These are phyloP conservation scores for Kernera saxatilis DNA, from an alignment of 345 rosid species.

Conservation along the genomic window DNA sequence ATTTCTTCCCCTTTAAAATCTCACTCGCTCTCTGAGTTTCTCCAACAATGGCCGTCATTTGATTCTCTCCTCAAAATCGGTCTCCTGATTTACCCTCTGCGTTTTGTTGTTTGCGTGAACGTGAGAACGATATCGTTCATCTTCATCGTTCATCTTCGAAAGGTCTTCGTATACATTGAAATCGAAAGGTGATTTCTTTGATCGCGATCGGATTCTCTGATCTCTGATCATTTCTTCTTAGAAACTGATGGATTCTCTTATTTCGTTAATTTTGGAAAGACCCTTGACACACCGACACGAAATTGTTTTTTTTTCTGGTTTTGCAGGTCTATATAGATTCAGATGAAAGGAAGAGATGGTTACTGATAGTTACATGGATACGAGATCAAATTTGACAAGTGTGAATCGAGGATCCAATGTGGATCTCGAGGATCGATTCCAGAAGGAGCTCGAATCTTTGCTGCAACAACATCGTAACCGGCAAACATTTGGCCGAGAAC, in stretches of 20 bases:
- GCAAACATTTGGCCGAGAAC: constrained; percentile 34
- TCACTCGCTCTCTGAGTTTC: constrained; percentile 5
- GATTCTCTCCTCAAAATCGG: not conserved
- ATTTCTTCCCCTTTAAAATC: not conserved
- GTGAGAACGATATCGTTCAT: not conserved
- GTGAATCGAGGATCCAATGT: constrained; percentile 41
- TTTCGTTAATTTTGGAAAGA: not conserved
- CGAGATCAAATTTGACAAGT: constrained; percentile 44
- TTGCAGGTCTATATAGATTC: constrained; percentile 12
- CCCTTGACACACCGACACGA: not conserved
- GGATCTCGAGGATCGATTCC: constrained; percentile 54
- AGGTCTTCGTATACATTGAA: not conserved
- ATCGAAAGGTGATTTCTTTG: constrained; percentile 7
- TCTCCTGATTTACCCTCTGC: not conserved
- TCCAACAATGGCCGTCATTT: not conserved
- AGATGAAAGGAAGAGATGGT: constrained; percentile 37
- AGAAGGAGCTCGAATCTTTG: constrained; percentile 61
- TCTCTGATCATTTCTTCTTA: not conserved
- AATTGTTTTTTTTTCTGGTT: not conserved
- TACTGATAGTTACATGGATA: constrained; percentile 52
- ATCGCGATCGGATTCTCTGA: constrained; percentile 20
- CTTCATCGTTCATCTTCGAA: not conserved
- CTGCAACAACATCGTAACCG: constrained; percentile 49
- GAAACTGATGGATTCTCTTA: not conserved
- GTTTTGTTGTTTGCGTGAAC: not conserved